Evolutionary conservation across 164 flowering plant species (phyloP).

Genomic region (Taxillus chinensis): DNA sequence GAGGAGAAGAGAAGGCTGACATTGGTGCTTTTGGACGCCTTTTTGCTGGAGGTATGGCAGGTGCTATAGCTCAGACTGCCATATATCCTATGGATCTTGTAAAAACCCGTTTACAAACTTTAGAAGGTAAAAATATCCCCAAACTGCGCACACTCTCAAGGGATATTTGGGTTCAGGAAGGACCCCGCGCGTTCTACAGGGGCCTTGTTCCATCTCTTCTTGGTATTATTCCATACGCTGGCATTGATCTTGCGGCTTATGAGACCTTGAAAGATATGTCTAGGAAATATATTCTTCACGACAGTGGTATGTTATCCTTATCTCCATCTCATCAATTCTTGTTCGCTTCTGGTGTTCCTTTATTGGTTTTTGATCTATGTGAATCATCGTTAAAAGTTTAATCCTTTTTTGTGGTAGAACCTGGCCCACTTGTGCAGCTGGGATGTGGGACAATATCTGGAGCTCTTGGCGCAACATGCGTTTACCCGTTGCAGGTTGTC

Average conservation of each 20-base stretch:
- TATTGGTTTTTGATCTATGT: background rate
- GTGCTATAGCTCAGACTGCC: slow-evolving; percentile 89
- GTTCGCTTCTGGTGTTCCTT: background rate
- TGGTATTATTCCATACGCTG: slow-evolving; percentile 94
- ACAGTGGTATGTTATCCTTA: slow-evolving; percentile 36
- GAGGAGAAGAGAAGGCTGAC: slow-evolving; percentile 51
- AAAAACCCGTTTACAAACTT: slow-evolving; percentile 85
- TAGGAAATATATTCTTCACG: slow-evolving; percentile 57
- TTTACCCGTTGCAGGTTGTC: slow-evolving; percentile 93
- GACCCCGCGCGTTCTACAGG: slow-evolving; percentile 82
- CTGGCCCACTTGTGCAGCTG: slow-evolving; percentile 39
- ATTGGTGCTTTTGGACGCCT: slow-evolving; percentile 76
- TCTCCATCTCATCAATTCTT: background rate
- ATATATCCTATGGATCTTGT: slow-evolving; percentile 94
- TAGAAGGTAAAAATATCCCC: slow-evolving; percentile 64
- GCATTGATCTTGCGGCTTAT: slow-evolving; percentile 92
- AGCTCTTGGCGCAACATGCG: slow-evolving; percentile 94
- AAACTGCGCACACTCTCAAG: slow-evolving; percentile 44
- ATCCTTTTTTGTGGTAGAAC: slow-evolving; percentile 26
- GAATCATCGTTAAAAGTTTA: background rate
- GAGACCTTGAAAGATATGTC: slow-evolving; percentile 92
- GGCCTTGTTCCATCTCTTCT: slow-evolving; percentile 89
- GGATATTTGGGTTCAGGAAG: slow-evolving; percentile 87
- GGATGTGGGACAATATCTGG: slow-evolving; percentile 73
- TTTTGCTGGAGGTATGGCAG: slow-evolving; percentile 85